Percentiles rank a stretch among this genome's conserved stretches.
Conservation (phyloP, 257 asterid genomes). For the Nicotiana sylvestris region DNA sequence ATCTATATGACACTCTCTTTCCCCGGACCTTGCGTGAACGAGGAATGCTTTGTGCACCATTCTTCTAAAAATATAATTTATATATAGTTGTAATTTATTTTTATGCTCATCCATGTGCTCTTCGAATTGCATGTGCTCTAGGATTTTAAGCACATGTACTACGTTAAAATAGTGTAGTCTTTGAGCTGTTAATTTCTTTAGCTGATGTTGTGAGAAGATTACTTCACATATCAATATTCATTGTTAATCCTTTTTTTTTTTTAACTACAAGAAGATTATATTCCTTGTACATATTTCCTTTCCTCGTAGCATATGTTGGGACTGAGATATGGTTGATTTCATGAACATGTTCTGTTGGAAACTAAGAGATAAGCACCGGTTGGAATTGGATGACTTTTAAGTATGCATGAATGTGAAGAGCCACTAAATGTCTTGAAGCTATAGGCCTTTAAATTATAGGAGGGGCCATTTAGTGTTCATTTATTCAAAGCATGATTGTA, state of each 20-base stretch:
- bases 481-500: constrained; percentile 14
- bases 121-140: background rate
- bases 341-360: constrained; percentile 4
- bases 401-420: constrained; percentile 16
- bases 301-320: background rate
- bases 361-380: constrained; percentile 16
- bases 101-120: too few species aligned
- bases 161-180: background rate
- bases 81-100: too few species aligned
- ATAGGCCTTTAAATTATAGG: background rate
- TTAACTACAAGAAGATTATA: background rate
- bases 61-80: too few species aligned
- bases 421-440: background rate
- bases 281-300: background rate
- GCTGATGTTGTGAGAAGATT: background rate
- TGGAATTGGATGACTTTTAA: constrained; percentile 2
- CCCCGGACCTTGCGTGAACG: too few species aligned
- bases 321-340: background rate
- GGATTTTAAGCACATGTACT: constrained; percentile 1
- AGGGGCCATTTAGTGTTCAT: background rate
- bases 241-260: background rate
- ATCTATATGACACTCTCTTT: too few species aligned
- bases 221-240: background rate
- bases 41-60: too few species aligned
- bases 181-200: background rate